These are phyloP conservation scores for Aspergillus bertholletiae DNA, from an alignment of 495 filamentous ascomycete species.

Conservation along the genomic window DNA sequence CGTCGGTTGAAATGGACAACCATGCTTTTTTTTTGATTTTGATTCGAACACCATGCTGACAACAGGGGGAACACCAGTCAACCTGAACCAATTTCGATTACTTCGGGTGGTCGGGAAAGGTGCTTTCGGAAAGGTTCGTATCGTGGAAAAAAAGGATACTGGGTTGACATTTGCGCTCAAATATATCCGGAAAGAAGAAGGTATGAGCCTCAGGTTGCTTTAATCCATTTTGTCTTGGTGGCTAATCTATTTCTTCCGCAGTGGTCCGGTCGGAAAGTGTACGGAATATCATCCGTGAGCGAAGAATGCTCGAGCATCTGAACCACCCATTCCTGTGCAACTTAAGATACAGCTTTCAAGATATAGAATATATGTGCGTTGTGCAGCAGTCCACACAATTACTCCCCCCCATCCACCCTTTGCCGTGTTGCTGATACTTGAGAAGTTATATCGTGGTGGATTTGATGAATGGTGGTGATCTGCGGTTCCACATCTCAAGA, in stretches of 20 bases:
- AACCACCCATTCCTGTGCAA: slow-evolving; percentile 99
- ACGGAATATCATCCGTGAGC: slow-evolving; percentile 94
- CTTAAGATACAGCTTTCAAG: slow-evolving; percentile 97
- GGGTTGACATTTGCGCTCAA: slow-evolving; percentile 92
- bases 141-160: slow-evolving; percentile 96
- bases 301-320: slow-evolving; percentile 94
- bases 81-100: slow-evolving; percentile 95
- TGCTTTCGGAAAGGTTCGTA: slow-evolving; percentile 97
- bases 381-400: background rate
- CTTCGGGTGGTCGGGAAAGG: slow-evolving; percentile 95
- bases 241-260: slow-evolving; percentile 27
- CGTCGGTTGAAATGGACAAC: background rate
- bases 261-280: slow-evolving; percentile 97
- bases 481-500: slow-evolving; percentile 96
- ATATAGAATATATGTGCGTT: slow-evolving; percentile 95
- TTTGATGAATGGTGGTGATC: slow-evolving; percentile 95
- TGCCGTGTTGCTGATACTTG: slow-evolving; percentile 18
- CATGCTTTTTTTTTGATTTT: background rate
- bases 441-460: slow-evolving; percentile 93
- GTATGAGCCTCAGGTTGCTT: slow-evolving; percentile 43
- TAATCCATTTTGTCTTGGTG: background rate
- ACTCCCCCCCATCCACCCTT: background rate
- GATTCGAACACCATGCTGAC: slow-evolving; percentile 7
- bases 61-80: slow-evolving; percentile 54
- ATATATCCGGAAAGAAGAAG: slow-evolving; percentile 99